Evolutionary conservation across 306 rosid genomes (phyloP), one percentile per base, ranked within the genome.

Genomic region (Gillenia trifoliata): DNA sequence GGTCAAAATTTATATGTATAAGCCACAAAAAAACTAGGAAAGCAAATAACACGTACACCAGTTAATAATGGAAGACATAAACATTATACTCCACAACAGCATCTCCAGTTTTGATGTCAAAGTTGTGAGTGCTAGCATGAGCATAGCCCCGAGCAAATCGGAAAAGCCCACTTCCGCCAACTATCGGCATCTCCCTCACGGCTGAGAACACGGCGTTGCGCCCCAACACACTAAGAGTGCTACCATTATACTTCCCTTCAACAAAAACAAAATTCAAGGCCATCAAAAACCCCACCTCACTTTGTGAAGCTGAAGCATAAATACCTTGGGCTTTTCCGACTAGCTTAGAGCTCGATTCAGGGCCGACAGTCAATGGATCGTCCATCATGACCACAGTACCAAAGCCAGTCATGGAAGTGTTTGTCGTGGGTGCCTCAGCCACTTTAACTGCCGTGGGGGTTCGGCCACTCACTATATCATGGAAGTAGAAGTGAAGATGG

Each of bases 111-210:
- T 25, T 33, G 6, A 7, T 0, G 56, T 92, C 70, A 0, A 81
- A 0, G 6, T 6, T 1, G 16, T 79, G 77, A 73, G 81, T 78
- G 45, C 41, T 83, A 2, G 91, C 91, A 16, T 29, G 83, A 62
- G 86, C 88, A 67, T 78, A 90, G 2, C 98, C 98, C 16, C 89
- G 88, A 0, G 96, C 96, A 33, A 90, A 92, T 38, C 89, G 82
- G 79, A 92, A 90, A 29, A 69, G 70, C 11, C 96, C 96, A 0
- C 85, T 90, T 0, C 96, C 92, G 50, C 97, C 97, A 5, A 91
- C 89, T 1, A 91, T 68, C 9, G 92, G 90, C 89, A 91, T 79
- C 81, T 89, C 97, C 54, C 92, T 86, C 26, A 84, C 86, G 15
- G 56, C 43, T 3, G 85, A 77, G 0, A 33, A 20, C 8, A 77